Evolutionary conservation across 495 filamentous ascomycete genomes (phyloP), one percentile per base, ranked within the genome.

Genomic region (Margaritispora aquatica): DNA sequence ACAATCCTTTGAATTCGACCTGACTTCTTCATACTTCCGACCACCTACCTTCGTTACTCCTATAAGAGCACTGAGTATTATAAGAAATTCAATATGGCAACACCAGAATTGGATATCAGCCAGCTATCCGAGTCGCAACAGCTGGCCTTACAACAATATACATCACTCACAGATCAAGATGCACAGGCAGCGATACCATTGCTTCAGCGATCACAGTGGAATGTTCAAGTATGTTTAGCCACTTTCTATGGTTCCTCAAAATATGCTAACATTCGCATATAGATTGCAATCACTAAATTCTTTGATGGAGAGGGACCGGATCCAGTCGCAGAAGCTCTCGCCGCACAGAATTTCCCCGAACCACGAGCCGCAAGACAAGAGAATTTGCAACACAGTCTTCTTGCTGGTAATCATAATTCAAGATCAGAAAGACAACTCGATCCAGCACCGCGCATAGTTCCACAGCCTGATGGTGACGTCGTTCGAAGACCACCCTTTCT

Each of bases 251-350:
- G 9, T n/a, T 53, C 22, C 19, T 29, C 20, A 17, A 34, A n/a
- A 20, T 46, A 20, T 50, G 44, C 64, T 72, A 51, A 71, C 51
- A 53, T 41, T 57, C 44, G n/a, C n/a, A 23, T 20, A 11, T 69
- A 98, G 88, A 95, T 97, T 61, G 94, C 94, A 29, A 89, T 98
- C 52, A 81, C 94, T 51, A 93, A 93, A 67, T 97, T 97, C 82
- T 98, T 97, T 69, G 94, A 97, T 69, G 94, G 95, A 52, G 95
- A 97, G 73, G 83, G 86, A 3, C 82, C 89, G 34, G 89, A 96
- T 68, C 86, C 83, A 4, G 75, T 93, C 5, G 89, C 89, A 63
- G 63, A 67, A 59, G 65, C 64, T 26, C 19, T 59, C 76, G 85
- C 53, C 81, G 85, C 34, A 80, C 85, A 26, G 74, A 84, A 36